Conservation (phyloP, 1,284 basidiomycete species). For the Neonothopanus nambi region DNA sequence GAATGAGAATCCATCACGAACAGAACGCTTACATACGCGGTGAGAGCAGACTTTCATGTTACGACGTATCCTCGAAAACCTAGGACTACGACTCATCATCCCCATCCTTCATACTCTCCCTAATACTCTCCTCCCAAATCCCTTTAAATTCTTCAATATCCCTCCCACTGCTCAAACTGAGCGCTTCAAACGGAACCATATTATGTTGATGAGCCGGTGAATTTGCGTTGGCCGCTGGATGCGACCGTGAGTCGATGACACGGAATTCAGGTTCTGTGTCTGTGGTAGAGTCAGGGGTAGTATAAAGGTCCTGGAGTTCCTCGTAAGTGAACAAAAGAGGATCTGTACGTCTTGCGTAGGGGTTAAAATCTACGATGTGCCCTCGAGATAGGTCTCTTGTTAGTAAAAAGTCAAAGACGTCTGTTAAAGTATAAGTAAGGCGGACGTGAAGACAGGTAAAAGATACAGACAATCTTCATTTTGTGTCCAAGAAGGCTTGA, state of each 20-base stretch:
- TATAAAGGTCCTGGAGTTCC: slow-evolving; percentile 59
- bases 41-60: too few relatives aligned
- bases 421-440: slow-evolving; percentile 40
- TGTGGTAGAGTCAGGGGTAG: slow-evolving; percentile 10
- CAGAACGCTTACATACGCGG: too few relatives aligned
- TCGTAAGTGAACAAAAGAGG: slow-evolving; percentile 84
- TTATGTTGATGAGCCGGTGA: slow-evolving; percentile 83
- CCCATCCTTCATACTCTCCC: slow-evolving; percentile 34
- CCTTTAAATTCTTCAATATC: slow-evolving; percentile 74
- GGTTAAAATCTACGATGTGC: slow-evolving; percentile 90
- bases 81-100: neutral
- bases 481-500: slow-evolving; percentile 59
- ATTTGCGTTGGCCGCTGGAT: slow-evolving; percentile 65
- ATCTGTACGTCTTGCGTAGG: slow-evolving; percentile 85
- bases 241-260: slow-evolving; percentile 71
- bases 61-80: too few relatives aligned
- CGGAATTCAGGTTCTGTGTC: slow-evolving; percentile 49
- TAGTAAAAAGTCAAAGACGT: slow-evolving; percentile 85
- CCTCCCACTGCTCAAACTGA: slow-evolving; percentile 75
- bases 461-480: slow-evolving; percentile 66
- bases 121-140: slow-evolving; percentile 62
- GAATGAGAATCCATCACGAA: too few relatives aligned
- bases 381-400: slow-evolving; percentile 76
- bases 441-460: neutral
- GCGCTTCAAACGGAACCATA: slow-evolving; percentile 89